Base-by-base conservation (phyloP, 2,329 filamentous ascomycete genomes). In the Macrophomina tecta region DNA sequence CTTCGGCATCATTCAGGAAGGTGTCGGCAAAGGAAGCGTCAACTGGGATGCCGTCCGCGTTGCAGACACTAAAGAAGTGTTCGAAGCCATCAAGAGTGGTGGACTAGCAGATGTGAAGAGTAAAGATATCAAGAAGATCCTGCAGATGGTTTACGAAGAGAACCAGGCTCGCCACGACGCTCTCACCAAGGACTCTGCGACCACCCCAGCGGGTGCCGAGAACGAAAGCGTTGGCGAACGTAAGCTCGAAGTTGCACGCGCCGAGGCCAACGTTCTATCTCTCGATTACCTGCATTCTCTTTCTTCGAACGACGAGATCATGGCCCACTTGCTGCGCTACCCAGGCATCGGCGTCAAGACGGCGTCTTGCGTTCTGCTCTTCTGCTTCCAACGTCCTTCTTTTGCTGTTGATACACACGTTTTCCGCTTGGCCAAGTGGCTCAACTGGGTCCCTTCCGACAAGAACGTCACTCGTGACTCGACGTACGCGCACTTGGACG, bases 61-160 rank as follows among this genome's bases (percentile, higher is more conserved):
- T 32, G 86, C 89, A 1, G 77, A 86, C 1, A 75, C 86, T 4
- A 81, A 85, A 46, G 86, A 90, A 5, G 82, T 95, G n/a, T 86
- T 86, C 53, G 80, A 89, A 61, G 86, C 90, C 0, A 93, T 95
- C 73, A 88, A 87, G 70, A 79, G 81, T 7, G 91, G 91, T 9
- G 93, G 93, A 0, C 81, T 94, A 2, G 90, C 88, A 2, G 84
- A 86, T n/a, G 82, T 83, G 16, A 95, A 94, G 77, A 89, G 87
- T 68, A 89, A 85, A 63, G 83, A 89, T 70, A 92, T 96, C 73
- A 93, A 94, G 75, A 78, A 80, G 16, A 92, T 92, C 42, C 82
- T 96, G 8, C 86, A 92, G 62, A 87, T 89, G 77, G 90, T 93
- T 0, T 88, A 90, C 73, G 81, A 87, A 52, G 88, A 92, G 70